These are phyloP conservation scores for Podila clonocystis DNA, from an alignment of 192 early-diverging fungal species.

Conservation along the genomic window DNA sequence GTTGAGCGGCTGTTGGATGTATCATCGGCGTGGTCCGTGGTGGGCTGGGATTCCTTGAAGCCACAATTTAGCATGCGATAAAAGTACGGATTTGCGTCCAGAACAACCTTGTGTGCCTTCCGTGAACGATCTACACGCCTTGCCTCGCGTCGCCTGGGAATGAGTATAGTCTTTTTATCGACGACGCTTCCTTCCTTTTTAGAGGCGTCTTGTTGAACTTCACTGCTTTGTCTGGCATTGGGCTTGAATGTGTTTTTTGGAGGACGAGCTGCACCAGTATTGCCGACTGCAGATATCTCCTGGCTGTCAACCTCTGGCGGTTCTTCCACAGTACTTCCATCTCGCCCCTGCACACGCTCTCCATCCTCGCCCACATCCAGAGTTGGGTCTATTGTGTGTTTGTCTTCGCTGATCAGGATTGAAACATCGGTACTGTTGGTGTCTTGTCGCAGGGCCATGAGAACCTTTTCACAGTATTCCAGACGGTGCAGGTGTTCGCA, in stretches of 20 bases:
- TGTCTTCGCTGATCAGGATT: background rate
- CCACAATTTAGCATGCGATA: constrained; percentile 27
- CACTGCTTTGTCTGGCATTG: too few relatives aligned
- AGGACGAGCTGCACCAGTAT: too few relatives aligned
- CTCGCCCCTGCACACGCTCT: too few relatives aligned
- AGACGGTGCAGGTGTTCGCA: background rate
- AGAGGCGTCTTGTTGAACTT: too few relatives aligned
- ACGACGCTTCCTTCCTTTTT: too few relatives aligned
- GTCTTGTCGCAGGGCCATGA: background rate
- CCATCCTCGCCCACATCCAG: too few relatives aligned
- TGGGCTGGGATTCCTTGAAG: constrained; percentile 20
- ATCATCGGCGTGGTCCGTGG: background rate
- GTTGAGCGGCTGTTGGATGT: background rate
- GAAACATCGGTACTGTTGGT: background rate
- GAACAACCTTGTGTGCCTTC: constrained; percentile 31
- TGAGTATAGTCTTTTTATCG: too few relatives aligned
- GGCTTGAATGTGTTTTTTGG: too few relatives aligned
- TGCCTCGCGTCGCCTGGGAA: background rate
- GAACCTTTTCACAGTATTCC: background rate
- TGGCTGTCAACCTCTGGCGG: too few relatives aligned
- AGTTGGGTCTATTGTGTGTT: background rate
- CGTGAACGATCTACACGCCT: background rate
- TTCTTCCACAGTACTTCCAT: too few relatives aligned
- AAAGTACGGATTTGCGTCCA: constrained; percentile 28
- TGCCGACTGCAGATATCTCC: too few relatives aligned